A percentile compares a stretch with the other conserved stretches of the same genome.
Evolutionary conservation across 257 asterid species (phyloP).

Genomic region (Ballota nigra): DNA sequence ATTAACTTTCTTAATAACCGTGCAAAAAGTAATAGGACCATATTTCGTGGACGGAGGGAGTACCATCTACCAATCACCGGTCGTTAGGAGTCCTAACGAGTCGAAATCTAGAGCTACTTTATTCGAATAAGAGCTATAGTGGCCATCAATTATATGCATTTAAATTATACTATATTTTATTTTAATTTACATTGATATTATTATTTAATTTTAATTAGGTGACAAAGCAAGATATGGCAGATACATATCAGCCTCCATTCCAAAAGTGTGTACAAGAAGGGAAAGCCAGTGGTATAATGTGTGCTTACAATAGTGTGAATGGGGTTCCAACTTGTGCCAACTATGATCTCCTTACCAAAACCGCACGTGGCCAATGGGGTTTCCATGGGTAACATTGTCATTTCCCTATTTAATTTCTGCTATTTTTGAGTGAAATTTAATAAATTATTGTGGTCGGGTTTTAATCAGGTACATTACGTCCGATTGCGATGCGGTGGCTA

Average conservation of each 20-base stretch:
- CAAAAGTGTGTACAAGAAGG: slow-evolving; percentile 64
- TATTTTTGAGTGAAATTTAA: not conserved
- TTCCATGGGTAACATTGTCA: slow-evolving; percentile 59
- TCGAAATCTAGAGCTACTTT: no score
- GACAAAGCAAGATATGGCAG: slow-evolving; percentile 79
- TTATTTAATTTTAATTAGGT: slow-evolving; percentile 35
- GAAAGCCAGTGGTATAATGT: slow-evolving; percentile 91
- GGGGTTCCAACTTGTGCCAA: slow-evolving; percentile 88
- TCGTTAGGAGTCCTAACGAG: no score
- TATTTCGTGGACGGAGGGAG: no score
- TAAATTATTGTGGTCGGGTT: not conserved
- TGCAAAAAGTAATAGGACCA: no score
- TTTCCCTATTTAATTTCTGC: not conserved
- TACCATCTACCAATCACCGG: no score
- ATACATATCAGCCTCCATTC: slow-evolving; percentile 92
- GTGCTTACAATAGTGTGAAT: slow-evolving; percentile 85
- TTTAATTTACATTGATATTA: not conserved
- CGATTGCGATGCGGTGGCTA: slow-evolving; percentile 76
- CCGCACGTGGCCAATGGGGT: slow-evolving; percentile 75
- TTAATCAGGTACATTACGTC: slow-evolving; percentile 71
- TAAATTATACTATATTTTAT: no score
- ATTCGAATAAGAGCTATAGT: no score
- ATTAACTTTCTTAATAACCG: no score
- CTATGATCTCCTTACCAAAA: slow-evolving; percentile 57
- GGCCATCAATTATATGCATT: no score